phyloP scores from a whole-genome alignment of 495 filamentous ascomycete genomes.

The Jackrogersella multiformis region DNA sequence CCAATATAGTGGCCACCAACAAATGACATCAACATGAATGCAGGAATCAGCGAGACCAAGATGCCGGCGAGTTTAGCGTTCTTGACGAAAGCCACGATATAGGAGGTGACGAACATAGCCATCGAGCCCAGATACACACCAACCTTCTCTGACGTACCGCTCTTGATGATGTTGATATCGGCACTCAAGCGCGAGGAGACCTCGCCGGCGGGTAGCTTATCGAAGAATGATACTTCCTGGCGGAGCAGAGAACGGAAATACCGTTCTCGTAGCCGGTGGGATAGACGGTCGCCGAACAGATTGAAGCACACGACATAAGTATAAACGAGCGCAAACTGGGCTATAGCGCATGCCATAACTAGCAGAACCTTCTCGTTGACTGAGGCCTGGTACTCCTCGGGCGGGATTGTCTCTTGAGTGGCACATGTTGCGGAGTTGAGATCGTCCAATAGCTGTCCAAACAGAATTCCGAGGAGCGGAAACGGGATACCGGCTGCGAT shows the following conservation, averaged over 20 bases:
- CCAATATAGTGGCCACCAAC: conserved; percentile 68
- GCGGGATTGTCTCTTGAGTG: conserved; percentile 24
- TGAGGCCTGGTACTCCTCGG: conserved; percentile 47
- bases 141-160: conserved; percentile 73
- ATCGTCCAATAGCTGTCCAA: conserved; percentile 72
- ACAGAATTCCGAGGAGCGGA: conserved; percentile 72
- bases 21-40: conserved; percentile 71
- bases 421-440: conserved; percentile 69
- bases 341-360: conserved; percentile 71
- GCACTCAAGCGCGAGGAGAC: conserved; percentile 68
- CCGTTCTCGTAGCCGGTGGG: conserved; percentile 66
- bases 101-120: conserved; percentile 70
- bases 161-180: conserved; percentile 69
- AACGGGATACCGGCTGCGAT: conserved; percentile 73
- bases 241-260: conserved; percentile 67
- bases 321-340: conserved; percentile 69
- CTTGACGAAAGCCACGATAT: conserved; percentile 71
- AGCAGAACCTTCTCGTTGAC: conserved; percentile 68
- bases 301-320: conserved; percentile 66
- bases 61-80: conserved; percentile 61
- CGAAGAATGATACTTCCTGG: conserved; percentile 71
- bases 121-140: conserved; percentile 66
- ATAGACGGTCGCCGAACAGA: conserved; percentile 67
- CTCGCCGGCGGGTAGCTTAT: conserved; percentile 64
- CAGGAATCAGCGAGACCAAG: conserved; percentile 68